Conservation (phyloP, 176 grass and related monocot species). For the Secale cereale region DNA sequence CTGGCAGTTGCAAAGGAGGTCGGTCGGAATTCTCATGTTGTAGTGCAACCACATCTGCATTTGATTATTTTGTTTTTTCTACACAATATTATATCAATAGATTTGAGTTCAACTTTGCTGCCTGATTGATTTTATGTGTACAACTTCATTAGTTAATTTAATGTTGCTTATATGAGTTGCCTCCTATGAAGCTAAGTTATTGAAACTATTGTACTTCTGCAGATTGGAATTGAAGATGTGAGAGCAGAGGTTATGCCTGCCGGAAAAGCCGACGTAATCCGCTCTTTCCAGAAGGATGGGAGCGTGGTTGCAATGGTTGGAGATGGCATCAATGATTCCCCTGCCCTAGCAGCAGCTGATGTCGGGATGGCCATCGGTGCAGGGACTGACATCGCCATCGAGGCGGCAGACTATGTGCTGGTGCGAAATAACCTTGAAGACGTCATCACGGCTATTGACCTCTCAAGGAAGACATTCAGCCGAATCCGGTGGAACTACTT, state of each 20-base stretch:
- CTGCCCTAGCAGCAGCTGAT: constrained; percentile 75
- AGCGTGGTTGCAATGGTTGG: constrained; percentile 72
- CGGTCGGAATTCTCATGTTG: constrained; percentile 15
- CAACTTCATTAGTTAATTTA: not conserved
- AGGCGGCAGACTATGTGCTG: constrained; percentile 81
- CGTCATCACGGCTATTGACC: constrained; percentile 90
- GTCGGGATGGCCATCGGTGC: constrained; percentile 91
- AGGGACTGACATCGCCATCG: constrained; percentile 68
- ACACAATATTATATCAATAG: not conserved
- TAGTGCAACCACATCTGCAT: constrained; percentile 4
- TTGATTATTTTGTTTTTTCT: constrained; percentile 4
- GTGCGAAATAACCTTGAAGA: constrained; percentile 87
- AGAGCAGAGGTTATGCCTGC: constrained; percentile 75
- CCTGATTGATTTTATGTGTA: not conserved
- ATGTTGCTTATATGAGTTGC: not conserved
- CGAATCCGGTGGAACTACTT: constrained; percentile 86
- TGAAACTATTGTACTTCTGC: constrained; percentile 10
- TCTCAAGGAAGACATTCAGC: constrained; percentile 79
- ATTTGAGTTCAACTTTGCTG: not conserved
- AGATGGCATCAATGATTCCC: constrained; percentile 85
- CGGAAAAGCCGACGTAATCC: constrained; percentile 51
- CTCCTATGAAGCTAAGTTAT: not conserved
- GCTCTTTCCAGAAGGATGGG: constrained; percentile 58
- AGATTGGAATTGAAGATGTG: constrained; percentile 81
- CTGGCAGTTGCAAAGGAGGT: constrained; percentile 91